Conservation (phyloP, 192 early-diverging fungal species). For the Podila epigama region DNA sequence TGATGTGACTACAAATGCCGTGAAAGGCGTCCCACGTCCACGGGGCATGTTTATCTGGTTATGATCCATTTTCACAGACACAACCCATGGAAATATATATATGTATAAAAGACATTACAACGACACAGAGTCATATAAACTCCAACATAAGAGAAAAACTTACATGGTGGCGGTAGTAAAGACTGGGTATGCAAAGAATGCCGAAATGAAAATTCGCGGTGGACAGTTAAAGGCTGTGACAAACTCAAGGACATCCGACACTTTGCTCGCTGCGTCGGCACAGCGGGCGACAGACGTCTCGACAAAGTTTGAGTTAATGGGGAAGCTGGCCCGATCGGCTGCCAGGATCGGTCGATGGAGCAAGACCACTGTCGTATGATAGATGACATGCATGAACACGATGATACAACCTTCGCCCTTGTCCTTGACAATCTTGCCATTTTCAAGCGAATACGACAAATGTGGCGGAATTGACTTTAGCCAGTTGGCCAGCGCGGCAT, state of each 20-base stretch:
- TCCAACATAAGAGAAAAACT: background rate
- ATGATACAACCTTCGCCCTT: slow-evolving; percentile 38
- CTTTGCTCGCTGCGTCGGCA: slow-evolving; percentile 47
- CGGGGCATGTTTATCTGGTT: no score
- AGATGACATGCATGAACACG: slow-evolving; percentile 53
- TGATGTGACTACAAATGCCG: slow-evolving; percentile 59
- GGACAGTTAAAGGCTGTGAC: slow-evolving; percentile 28
- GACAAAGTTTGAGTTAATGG: slow-evolving; percentile 39
- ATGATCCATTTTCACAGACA: background rate
- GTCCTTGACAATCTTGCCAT: slow-evolving; percentile 28
- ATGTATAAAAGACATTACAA: background rate
- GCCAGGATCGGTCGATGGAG: slow-evolving; percentile 58
- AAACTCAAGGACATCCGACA: slow-evolving; percentile 49
- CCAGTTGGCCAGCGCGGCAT: slow-evolving; percentile 47
- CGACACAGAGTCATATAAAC: background rate
- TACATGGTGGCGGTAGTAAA: slow-evolving; percentile 61
- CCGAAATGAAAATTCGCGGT: slow-evolving; percentile 38
- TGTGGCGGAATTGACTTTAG: slow-evolving; percentile 35
- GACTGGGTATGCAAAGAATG: slow-evolving; percentile 56
- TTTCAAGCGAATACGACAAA: slow-evolving; percentile 50
- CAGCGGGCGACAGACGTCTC: slow-evolving; percentile 50
- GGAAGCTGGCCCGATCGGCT: slow-evolving; percentile 19
- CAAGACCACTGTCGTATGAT: slow-evolving; percentile 54
- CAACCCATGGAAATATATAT: background rate
- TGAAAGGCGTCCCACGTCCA: no score